Evolutionary conservation across 1,139 yeast genomes (phyloP), one percentile per base, ranked within the genome.

Genomic region (Yamadazyma triangularis): DNA sequence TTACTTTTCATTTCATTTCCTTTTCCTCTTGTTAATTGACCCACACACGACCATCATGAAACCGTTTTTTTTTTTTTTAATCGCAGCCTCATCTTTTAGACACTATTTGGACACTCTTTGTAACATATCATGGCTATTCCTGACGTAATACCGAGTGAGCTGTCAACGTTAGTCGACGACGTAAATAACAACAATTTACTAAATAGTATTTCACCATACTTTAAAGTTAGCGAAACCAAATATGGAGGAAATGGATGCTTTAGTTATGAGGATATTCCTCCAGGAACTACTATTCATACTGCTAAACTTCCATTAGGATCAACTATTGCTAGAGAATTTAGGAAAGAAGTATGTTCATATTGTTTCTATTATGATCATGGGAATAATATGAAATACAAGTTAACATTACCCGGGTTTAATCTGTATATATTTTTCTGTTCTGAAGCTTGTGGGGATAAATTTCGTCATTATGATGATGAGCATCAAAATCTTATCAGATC

Each of bases 201-300:
- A 19, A 27, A 34, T 2, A 32, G 28, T n/a, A 43, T 50, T 24
- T 60, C 66, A 2, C 53, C 56, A 0, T 40, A 33, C 42, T 73
- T 72, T 44, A 51, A 50, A 6, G 63, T 75, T 3, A 45, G 51
- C 6, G 51, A 57, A 23, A 74, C 80, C 4, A 51, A 52, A 26
- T 72, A 70, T 42, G 79, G 84, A 6, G 85, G 89, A 9, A 62
- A 87, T 37, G 86, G 87, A 2, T 79, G 83, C 40, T 79, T 76
- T 50, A 73, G 85, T 11, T 44, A 42, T 2, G 27, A 31, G 2
- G 40, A 48, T 7, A 69, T 79, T 11, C 58, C 68, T 4, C 44
- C 50, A 13, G 72, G 63, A 7, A 65, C 77, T 0, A 47, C 49
- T 2, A 53, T 81, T 2, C 58, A 74, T 28, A 43, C 40, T 8